These are phyloP conservation scores for Talaromyces proteolyticus DNA, from an alignment of 495 filamentous ascomycete species.

Conservation along the genomic window DNA sequence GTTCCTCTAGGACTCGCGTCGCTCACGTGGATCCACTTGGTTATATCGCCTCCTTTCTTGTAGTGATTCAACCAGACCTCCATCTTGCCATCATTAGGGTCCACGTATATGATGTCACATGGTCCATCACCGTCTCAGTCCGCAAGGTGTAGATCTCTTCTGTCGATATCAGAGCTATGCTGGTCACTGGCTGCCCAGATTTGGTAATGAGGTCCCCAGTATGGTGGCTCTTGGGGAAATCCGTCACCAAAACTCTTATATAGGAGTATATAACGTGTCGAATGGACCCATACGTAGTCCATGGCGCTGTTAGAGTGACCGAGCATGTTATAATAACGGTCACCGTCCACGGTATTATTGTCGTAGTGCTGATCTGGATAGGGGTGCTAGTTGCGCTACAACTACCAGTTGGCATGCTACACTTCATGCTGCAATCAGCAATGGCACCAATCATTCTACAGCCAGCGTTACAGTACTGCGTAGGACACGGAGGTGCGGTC, in stretches of 20 bases:
- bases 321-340: constrained; percentile 4
- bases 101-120: constrained; percentile 19
- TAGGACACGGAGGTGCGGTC: constrained; percentile 12
- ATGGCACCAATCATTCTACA: background rate
- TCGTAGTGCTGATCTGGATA: background rate
- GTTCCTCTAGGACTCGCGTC: constrained; percentile 1
- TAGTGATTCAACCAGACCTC: constrained; percentile 18
- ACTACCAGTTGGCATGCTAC: background rate
- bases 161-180: constrained; percentile 6
- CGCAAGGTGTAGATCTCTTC: constrained; percentile 18
- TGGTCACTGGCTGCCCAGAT: constrained; percentile 3
- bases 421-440: background rate
- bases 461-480: background rate
- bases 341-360: constrained; percentile 2
- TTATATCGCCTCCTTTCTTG: constrained; percentile 1
- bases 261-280: constrained; percentile 4
- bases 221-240: constrained; percentile 7
- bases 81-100: constrained; percentile 11
- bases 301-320: constrained; percentile 1
- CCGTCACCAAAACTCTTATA: constrained; percentile 1
- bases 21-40: background rate
- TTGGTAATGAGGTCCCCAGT: constrained; percentile 6
- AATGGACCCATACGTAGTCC: constrained; percentile 5
- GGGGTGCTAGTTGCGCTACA: background rate
- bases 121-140: constrained; percentile 23